Conservation (phyloP, 192 early-diverging fungal genomes). For the Mortierella claussenii region DNA sequence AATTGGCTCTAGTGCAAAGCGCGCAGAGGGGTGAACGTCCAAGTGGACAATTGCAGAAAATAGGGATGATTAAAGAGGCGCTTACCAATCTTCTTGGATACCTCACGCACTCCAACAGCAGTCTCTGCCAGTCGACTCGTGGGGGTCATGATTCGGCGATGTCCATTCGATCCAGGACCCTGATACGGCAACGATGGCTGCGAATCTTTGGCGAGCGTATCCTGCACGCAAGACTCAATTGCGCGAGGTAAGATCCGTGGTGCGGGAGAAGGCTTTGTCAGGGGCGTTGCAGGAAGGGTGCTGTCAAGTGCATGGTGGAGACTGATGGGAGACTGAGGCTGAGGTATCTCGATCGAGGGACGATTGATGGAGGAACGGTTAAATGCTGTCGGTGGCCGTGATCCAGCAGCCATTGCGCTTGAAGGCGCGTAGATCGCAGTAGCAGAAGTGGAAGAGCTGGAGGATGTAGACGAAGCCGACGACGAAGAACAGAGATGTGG, state of each 20-base stretch:
- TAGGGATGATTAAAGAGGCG: no score
- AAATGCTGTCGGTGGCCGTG: neutral
- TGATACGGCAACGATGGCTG: neutral
- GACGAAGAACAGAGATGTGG: no score
- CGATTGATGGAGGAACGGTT: neutral
- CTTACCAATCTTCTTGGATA: slow-evolving; percentile 76
- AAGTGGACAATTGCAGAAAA: no score
- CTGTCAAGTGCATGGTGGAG: slow-evolving; percentile 49
- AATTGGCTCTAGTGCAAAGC: no score
- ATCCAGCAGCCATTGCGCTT: neutral
- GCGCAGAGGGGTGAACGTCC: no score
- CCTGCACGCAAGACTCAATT: slow-evolving; percentile 33
- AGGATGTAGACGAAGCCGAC: slow-evolving; percentile 5
- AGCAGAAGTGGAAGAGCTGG: slow-evolving; percentile 13
- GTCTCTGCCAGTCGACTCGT: slow-evolving; percentile 67
- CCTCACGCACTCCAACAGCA: slow-evolving; percentile 74
- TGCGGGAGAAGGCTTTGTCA: neutral
- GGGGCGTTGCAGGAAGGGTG: slow-evolving; percentile 3
- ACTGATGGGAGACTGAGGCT: slow-evolving; percentile 33
- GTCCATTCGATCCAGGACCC: slow-evolving; percentile 19
- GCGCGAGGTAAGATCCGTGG: slow-evolving; percentile 16
- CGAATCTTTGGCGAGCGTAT: slow-evolving; percentile 35
- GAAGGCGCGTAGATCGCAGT: neutral
- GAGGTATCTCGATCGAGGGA: slow-evolving; percentile 28
- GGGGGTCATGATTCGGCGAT: slow-evolving; percentile 46